These are phyloP conservation scores for Phytophthora pini DNA, from an alignment of 352 stramenopile genomes.

Conservation along the genomic window DNA sequence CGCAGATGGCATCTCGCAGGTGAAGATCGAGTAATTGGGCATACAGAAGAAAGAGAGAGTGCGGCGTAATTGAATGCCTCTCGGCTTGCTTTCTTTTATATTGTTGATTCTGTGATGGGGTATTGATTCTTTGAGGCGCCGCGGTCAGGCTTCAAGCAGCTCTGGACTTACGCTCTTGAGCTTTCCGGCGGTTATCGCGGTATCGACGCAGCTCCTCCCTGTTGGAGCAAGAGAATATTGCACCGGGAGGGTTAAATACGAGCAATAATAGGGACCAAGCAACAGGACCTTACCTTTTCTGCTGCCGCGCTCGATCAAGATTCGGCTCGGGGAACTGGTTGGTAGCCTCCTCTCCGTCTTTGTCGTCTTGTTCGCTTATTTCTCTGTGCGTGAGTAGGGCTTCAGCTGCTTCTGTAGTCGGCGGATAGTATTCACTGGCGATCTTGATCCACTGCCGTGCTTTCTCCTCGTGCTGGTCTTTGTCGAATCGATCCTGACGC, in stretches of 20 bases:
- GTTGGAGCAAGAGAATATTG: neutral
- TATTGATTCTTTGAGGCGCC: conserved; percentile 4
- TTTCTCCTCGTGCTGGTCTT: conserved; percentile 67
- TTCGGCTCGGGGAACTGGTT: conserved; percentile 69
- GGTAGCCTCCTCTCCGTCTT: conserved; percentile 28
- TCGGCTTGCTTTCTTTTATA: conserved; percentile 20
- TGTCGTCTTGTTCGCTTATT: conserved; percentile 33
- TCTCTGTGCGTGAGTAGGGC: conserved; percentile 27
- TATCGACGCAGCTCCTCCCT: conserved; percentile 78
- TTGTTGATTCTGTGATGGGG: neutral
- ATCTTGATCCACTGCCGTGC: conserved; percentile 76
- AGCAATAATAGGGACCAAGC: neutral
- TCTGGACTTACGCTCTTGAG: conserved; percentile 61
- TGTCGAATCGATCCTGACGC: conserved; percentile 54
- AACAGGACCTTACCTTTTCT: conserved; percentile 53
- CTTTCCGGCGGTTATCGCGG: conserved; percentile 61
- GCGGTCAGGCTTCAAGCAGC: conserved; percentile 13
- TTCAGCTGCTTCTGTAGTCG: conserved; percentile 48
- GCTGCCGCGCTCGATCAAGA: conserved; percentile 73
- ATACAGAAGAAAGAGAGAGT: conserved; percentile 18
- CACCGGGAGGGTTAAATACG: neutral
- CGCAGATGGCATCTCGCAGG: conserved; percentile 64
- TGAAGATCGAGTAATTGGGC: conserved; percentile 61
- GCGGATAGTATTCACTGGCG: conserved; percentile 65
- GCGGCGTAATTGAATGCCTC: conserved; percentile 29